These are phyloP conservation scores for Nemania serpens DNA, from an alignment of 2,329 filamentous ascomycete species.

Conservation along the genomic window DNA sequence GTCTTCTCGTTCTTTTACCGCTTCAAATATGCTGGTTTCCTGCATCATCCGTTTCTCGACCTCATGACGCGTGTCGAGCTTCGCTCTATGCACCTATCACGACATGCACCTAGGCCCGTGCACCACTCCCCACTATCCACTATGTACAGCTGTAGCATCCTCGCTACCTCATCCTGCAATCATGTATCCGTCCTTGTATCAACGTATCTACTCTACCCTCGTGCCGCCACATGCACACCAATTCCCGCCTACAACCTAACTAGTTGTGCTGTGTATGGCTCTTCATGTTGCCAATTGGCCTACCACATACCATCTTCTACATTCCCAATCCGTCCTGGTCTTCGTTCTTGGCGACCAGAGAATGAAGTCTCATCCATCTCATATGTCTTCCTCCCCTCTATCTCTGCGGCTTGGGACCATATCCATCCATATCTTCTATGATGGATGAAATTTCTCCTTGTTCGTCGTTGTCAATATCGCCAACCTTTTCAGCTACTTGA, in stretches of 20 bases:
- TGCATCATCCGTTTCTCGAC: not conserved
- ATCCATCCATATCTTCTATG: not conserved
- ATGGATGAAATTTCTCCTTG: not conserved
- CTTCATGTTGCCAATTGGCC: constrained; percentile 1
- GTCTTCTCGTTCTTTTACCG: not conserved
- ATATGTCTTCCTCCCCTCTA: not conserved
- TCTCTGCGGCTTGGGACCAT: not conserved
- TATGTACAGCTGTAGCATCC: not conserved
- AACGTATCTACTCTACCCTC: constrained; percentile 7
- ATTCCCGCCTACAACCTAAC: not conserved
- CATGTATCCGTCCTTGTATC: constrained; percentile 20
- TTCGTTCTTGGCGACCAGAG: not conserved
- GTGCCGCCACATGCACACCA: constrained; percentile 1
- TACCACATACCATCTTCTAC: constrained; percentile 3
- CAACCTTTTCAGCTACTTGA: no score
- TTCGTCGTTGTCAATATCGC: no score
- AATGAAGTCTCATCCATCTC: not conserved
- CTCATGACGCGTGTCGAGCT: constrained; percentile 27
- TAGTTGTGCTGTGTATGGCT: constrained; percentile 7
- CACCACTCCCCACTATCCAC: constrained; percentile 10
- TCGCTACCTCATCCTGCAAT: constrained; percentile 6
- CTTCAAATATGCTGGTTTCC: not conserved
- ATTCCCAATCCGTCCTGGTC: not conserved
- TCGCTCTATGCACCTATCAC: constrained; percentile 23
- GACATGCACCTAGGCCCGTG: constrained; percentile 17